Evolutionary conservation across 495 filamentous ascomycete genomes (phyloP).

Genomic region (Aspergillus incahuasiensis): DNA sequence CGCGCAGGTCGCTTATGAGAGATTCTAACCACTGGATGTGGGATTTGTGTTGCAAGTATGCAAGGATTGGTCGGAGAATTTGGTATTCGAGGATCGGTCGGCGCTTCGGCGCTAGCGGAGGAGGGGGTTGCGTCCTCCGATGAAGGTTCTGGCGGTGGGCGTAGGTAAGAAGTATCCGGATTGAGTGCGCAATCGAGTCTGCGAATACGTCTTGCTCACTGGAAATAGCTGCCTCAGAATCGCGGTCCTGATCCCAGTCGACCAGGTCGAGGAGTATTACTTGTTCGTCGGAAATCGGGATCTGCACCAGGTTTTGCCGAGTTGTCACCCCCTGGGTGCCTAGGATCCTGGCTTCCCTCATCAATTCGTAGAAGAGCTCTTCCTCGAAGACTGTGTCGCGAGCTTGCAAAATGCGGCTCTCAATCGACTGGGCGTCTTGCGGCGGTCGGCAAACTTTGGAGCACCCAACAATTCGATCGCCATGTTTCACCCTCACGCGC

Average conservation of each 20-base stretch:
- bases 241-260: slow-evolving; percentile 42
- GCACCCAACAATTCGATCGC: slow-evolving; percentile 36
- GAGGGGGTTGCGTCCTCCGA: slow-evolving; percentile 56
- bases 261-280: slow-evolving; percentile 64
- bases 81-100: slow-evolving; percentile 48
- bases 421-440: slow-evolving; percentile 37
- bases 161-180: slow-evolving; percentile 67
- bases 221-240: slow-evolving; percentile 4
- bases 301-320: slow-evolving; percentile 52
- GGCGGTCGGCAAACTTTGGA: slow-evolving; percentile 36
- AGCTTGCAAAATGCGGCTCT: slow-evolving; percentile 70
- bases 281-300: slow-evolving; percentile 48
- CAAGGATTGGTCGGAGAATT: slow-evolving; percentile 62
- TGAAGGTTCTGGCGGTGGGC: slow-evolving; percentile 64
- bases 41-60: slow-evolving; percentile 57
- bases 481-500: slow-evolving; percentile 52
- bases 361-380: slow-evolving; percentile 90
- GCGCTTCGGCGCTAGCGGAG: slow-evolving; percentile 50
- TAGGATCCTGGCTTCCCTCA: slow-evolving; percentile 69
- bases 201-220: slow-evolving; percentile 40
- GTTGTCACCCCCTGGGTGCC: slow-evolving; percentile 61
- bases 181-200: slow-evolving; percentile 51
- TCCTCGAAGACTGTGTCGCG: slow-evolving; percentile 86
- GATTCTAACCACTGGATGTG: slow-evolving; percentile 34
- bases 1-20: slow-evolving; percentile 33